Evolutionary conservation across 2,329 filamentous ascomycete species (phyloP).

Genomic region (Beauveria varroae): DNA sequence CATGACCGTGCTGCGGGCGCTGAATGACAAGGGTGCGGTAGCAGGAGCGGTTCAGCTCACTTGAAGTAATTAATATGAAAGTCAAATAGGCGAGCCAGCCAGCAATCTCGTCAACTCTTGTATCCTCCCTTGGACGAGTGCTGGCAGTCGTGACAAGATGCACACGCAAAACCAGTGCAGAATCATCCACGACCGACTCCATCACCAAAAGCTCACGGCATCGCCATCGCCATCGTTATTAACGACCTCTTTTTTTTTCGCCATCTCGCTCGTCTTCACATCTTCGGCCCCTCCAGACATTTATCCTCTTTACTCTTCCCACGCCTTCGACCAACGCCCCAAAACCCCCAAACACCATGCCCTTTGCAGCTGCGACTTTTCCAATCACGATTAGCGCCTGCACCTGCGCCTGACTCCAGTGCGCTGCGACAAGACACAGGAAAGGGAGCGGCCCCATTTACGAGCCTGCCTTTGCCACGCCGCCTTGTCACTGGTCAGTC

Average conservation of each 20-base stretch:
- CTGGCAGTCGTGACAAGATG: too few relatives aligned
- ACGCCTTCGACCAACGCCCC: not conserved
- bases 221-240: too few relatives aligned
- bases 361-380: not conserved
- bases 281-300: too few relatives aligned
- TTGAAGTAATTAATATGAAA: too few relatives aligned
- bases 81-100: too few relatives aligned
- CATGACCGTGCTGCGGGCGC: not conserved
- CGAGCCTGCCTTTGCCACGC: not conserved
- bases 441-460: not conserved
- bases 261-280: not conserved
- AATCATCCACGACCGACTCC: too few relatives aligned
- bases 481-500: too few relatives aligned
- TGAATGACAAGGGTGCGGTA: not conserved
- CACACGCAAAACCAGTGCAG: too few relatives aligned
- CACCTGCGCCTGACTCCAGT: not conserved
- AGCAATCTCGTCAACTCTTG: too few relatives aligned
- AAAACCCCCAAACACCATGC: not conserved
- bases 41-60: too few relatives aligned
- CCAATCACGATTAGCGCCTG: slow-evolving; percentile 1
- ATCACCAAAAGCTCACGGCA: too few relatives aligned
- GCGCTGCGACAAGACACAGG: not conserved
- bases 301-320: not conserved
- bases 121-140: too few relatives aligned
- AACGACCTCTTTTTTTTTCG: not conserved